Base-by-base conservation (phyloP, 805 yeast genomes). In the Ogataea corticis region DNA sequence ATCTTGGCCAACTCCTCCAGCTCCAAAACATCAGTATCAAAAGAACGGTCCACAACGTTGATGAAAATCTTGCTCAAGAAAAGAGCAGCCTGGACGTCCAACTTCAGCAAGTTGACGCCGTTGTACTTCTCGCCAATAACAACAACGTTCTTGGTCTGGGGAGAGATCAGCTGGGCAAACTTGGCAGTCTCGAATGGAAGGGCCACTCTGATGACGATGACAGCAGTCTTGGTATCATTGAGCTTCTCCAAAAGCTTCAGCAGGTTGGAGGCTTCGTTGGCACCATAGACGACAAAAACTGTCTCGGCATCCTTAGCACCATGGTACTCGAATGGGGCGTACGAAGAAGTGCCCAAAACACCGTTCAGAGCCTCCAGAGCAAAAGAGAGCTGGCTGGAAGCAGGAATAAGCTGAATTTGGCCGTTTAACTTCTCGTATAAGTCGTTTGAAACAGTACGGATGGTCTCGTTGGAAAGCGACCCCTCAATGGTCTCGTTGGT, bases 231-330 rank as follows among this genome's bases (percentile, higher is more conserved):
- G 14, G 62, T 50, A 41, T 65, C 63, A 18, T 44, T 41, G 3
- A 61, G 46, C 16, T 61, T 59, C 28, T 61, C 52, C 38, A 83
- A 69, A 23, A 76, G 71, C 21, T 69, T 65, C 38, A 76, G 56
- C 33, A 87, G 73, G 45, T 79, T 67, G 10, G 80, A 71, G 14
- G 85, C 69, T 62, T 85, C 90, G 34, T 76, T 66, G 33, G 94
- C 73, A 18, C 96, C 96, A 53, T 85, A 82, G n/a, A 83, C 73
- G 28, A 90, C 92, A 63, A 87, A 83, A n/a, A 91, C 87, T 18
- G 85, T 79, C 36, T 78, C 79, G 7, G 96, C 83, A 44, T 72
- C 65, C 9, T 63, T 62, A 43, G 72, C 71, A 42, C 97, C 97
- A 48, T 63, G 68, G 66, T 84, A 88, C 65, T 87, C 88, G 58